Percentiles rank a stretch among this genome's conserved stretches.
Conservation (phyloP, 2,329 filamentous ascomycete genomes). For the Periconia macrospinosa region DNA sequence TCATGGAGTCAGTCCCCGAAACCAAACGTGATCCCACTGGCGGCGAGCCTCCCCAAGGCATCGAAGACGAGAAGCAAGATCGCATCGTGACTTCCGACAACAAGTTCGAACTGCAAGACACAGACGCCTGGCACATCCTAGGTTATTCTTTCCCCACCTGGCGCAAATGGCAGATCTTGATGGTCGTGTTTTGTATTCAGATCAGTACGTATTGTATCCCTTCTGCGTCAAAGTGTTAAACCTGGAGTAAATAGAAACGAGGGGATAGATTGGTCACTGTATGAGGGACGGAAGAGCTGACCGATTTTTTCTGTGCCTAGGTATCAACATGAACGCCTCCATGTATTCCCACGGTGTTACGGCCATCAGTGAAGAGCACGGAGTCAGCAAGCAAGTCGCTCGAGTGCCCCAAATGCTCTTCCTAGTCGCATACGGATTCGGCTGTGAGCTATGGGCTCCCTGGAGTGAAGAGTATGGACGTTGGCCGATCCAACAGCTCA, state of each 20-base stretch:
- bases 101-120: slow-evolving; percentile 42
- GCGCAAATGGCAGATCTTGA: slow-evolving; percentile 55
- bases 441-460: slow-evolving; percentile 57
- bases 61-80: slow-evolving; percentile 18
- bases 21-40: slow-evolving; percentile 24
- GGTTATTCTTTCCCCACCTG: slow-evolving; percentile 49
- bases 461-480: slow-evolving; percentile 59
- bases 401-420: slow-evolving; percentile 54
- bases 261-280: too few species aligned
- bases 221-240: too few species aligned
- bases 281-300: too few species aligned
- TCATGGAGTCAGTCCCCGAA: slow-evolving; percentile 23
- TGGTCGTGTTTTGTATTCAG: slow-evolving; percentile 56
- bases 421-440: slow-evolving; percentile 54
- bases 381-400: slow-evolving; percentile 51
- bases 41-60: slow-evolving; percentile 12
- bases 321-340: slow-evolving; percentile 59
- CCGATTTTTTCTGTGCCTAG: too few species aligned
- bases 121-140: slow-evolving; percentile 46
- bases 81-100: slow-evolving; percentile 23
- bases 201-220: slow-evolving; percentile 28
- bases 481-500: slow-evolving; percentile 55
- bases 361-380: slow-evolving; percentile 50
- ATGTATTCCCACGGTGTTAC: slow-evolving; percentile 53
- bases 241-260: too few species aligned